Conservation (phyloP, 306 rosid species). For the Acacia confusa region DNA sequence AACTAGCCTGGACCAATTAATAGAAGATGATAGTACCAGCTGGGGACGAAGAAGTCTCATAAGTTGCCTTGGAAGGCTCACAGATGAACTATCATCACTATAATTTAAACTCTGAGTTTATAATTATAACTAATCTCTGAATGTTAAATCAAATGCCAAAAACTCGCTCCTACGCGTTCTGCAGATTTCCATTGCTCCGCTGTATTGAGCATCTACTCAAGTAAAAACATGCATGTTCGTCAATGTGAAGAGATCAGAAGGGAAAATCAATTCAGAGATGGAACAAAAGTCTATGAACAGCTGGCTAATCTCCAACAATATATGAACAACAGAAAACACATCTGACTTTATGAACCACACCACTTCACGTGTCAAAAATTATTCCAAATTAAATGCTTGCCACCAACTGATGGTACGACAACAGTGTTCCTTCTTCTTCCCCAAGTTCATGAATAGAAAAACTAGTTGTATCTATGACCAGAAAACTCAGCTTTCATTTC, state of each 20-base stretch:
- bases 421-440: no score
- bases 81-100: no score
- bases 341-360: background rate
- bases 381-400: background rate
- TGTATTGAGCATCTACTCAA: no score
- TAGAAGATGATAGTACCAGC: no score
- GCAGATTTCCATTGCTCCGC: background rate
- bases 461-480: background rate
- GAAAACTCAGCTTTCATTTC: background rate
- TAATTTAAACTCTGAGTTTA: no score
- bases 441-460: no score
- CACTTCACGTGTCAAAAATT: background rate
- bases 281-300: background rate
- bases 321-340: background rate
- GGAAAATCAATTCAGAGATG: background rate
- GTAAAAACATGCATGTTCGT: background rate
- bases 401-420: no score
- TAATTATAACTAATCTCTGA: no score
- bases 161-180: background rate
- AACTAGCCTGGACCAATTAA: no score
- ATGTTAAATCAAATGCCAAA: no score
- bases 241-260: background rate
- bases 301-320: background rate
- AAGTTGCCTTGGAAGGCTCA: no score
- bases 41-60: no score